A percentile compares a stretch with the other conserved stretches of the same genome.
Conservation (phyloP, 441 rosid species). For the Populus hybrid region DNA sequence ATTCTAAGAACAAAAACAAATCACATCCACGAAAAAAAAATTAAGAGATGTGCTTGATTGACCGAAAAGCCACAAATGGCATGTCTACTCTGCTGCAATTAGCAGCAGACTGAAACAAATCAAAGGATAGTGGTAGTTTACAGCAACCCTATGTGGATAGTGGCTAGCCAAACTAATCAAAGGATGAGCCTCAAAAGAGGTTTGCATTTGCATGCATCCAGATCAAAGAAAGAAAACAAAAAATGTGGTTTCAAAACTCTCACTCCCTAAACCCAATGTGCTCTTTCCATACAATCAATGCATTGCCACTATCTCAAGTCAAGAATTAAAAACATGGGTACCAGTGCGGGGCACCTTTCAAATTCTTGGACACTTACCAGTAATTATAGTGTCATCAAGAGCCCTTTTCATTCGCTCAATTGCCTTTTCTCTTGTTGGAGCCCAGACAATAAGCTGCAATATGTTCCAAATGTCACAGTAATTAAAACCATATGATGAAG, state of each 20-base stretch:
- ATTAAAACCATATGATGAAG: slow-evolving; percentile 13
- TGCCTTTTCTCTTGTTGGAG: slow-evolving; percentile 96
- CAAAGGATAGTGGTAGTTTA: neutral
- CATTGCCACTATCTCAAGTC: neutral
- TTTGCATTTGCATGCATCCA: too few relatives aligned
- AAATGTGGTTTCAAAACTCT: too few relatives aligned
- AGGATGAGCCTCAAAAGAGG: neutral
- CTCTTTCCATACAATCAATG: too few relatives aligned
- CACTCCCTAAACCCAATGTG: too few relatives aligned
- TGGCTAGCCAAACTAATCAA: neutral
- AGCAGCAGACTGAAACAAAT: neutral
- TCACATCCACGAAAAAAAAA: neutral
- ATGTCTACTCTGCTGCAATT: neutral
- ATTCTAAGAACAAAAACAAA: neutral
- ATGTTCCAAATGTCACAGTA: slow-evolving; percentile 11
- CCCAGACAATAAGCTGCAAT: slow-evolving; percentile 92
- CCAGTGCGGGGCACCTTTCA: neutral
- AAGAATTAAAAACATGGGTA: neutral
- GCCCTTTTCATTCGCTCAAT: slow-evolving; percentile 98
- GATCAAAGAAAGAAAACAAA: too few relatives aligned
- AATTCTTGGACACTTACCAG: slow-evolving; percentile 40
- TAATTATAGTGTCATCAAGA: slow-evolving; percentile 82
- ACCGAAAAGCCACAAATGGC: neutral
- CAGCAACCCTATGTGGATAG: neutral
- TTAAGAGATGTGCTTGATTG: neutral